A percentile compares a stretch with the other conserved stretches of the same genome.
Evolutionary conservation across 768 basidiomycete species (phyloP).

Genomic region (Collybia sordida): DNA sequence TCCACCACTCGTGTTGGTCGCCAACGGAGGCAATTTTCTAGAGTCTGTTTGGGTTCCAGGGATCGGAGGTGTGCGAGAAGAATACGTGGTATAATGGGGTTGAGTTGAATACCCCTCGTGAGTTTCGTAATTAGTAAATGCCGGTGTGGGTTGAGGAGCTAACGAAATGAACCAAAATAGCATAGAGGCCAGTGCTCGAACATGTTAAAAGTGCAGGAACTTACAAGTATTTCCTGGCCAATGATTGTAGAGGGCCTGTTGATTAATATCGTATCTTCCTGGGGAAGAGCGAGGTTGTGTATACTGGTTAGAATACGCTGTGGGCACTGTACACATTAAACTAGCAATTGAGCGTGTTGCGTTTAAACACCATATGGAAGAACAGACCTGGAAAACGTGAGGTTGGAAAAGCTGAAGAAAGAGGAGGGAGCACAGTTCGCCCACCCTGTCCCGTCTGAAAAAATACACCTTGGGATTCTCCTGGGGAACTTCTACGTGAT

Average conservation of each 20-base stretch:
- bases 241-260: constrained; percentile 47
- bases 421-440: constrained; percentile 86
- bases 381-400: constrained; percentile 90
- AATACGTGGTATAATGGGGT: constrained; percentile 45
- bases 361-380: constrained; percentile 48
- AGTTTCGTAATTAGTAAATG: constrained; percentile 53
- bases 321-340: constrained; percentile 58
- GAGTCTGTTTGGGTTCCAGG: constrained; percentile 48
- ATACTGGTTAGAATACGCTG: constrained; percentile 53
- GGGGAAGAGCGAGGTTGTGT: constrained; percentile 66
- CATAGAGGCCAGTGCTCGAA: constrained; percentile 26
- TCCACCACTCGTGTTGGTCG: constrained; percentile 40
- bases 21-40: constrained; percentile 60
- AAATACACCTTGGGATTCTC: constrained; percentile 65
- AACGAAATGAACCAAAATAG: constrained; percentile 31
- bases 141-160: constrained; percentile 47
- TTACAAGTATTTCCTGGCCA: constrained; percentile 39
- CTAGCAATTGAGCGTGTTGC: constrained; percentile 58
- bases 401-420: constrained; percentile 83
- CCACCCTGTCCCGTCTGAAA: constrained; percentile 84
- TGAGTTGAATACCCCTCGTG: constrained; percentile 56
- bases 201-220: constrained; percentile 14
- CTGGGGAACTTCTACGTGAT: constrained; percentile 69
- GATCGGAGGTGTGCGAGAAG: constrained; percentile 49
- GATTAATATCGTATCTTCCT: constrained; percentile 56